phyloP scores from a whole-genome alignment of 768 basidiomycete species.

The Russula abietina region DNA sequence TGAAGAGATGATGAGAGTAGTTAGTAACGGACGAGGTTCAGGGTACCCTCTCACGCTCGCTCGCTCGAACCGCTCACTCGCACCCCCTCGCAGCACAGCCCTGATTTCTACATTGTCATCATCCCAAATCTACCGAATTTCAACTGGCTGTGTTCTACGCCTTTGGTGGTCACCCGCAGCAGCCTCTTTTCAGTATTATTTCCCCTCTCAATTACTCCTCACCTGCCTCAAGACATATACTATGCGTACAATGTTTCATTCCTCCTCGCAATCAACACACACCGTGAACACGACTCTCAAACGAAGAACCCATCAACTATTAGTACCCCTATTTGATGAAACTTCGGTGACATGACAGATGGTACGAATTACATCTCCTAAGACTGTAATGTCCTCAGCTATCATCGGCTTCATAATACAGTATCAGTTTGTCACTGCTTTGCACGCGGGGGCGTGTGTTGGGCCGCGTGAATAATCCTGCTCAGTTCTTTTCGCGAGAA shows the following conservation, averaged over 20 bases:
- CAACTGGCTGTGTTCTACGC: not conserved
- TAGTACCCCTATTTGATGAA: not conserved
- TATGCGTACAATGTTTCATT: not conserved
- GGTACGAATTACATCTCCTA: not conserved
- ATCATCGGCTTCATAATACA: not conserved
- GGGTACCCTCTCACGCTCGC: constrained; percentile 2
- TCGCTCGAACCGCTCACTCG: not conserved
- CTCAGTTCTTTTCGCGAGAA: not conserved
- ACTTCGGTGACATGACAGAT: not conserved
- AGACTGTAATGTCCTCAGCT: not conserved
- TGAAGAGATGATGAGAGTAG: constrained; percentile 1
- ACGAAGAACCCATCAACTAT: not conserved
- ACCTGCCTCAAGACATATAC: not conserved
- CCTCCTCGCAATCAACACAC: not conserved
- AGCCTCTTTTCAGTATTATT: not conserved
- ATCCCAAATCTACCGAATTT: not conserved
- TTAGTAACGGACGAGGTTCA: constrained; percentile 15
- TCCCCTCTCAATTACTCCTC: not conserved
- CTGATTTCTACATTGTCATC: not conserved
- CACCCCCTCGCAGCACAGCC: not conserved
- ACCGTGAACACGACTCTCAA: not conserved
- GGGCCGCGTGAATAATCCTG: not conserved
- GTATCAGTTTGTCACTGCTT: not conserved
- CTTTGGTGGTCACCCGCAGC: constrained; percentile 6
- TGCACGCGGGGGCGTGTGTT: not conserved